Base-by-base conservation (phyloP, 192 early-diverging fungal species). In the Chytriomyces sp. region DNA sequence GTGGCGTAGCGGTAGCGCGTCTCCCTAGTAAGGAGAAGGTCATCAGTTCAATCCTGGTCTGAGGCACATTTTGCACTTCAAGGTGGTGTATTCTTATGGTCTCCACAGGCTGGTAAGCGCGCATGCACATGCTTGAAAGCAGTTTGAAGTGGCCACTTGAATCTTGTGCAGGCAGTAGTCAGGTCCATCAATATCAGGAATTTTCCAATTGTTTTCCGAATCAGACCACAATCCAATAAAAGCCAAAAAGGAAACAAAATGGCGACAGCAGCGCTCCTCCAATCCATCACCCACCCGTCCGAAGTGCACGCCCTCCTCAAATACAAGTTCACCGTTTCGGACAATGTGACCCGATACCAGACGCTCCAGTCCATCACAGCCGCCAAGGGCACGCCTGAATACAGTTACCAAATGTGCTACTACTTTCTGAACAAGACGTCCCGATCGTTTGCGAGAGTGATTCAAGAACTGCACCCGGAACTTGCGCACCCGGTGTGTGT, bases 391-490 rank as follows among this genome's bases (percentile, higher is more conserved):
- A 77, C 86, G 50, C 84, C 90, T 8, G 86, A 89, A 50, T 80
- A 86, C 53, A 87, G 65, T 86, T 74, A 82, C 48, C 79, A 75
- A 46, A 77, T 82, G 68, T 94, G 95, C 86, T 98, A 99, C 86
- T 85, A 94, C 77, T 95, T 94, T 83, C 86, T 99, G 65, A 93
- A 93, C 85, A 85, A 90, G 88, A 98, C 96, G 45, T 98, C 96
- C 62, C 93, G 98, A 61, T 97, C 95, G 71, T 99, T 98, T 83
- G 91, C 95, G 24, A 90, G 93, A 44, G 97, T 99, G 66, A 99
- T 98, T 85, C 92, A 94, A 65, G 80, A 84, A 26, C 77, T 90
- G 16, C 82, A 86, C 78, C 73, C 61, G 47, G 88, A 87, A 65
- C 77, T 85, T 7, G 53, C 77, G 6, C 77, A 81, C 45, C 85